Evolutionary conservation across 345 rosid species (phyloP).

Genomic region (Rhizophora apiculata): DNA sequence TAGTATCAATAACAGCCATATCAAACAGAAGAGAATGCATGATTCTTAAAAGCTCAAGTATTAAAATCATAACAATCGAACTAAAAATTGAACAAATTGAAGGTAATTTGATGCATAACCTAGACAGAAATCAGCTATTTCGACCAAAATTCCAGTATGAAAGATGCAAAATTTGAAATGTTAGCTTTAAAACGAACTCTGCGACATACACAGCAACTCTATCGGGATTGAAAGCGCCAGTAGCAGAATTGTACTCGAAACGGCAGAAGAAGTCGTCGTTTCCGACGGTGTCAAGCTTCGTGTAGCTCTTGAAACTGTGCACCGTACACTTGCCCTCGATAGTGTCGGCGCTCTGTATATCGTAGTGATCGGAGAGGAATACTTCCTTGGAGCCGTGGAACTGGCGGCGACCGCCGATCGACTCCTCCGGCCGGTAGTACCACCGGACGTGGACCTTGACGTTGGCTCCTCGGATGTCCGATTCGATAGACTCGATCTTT

Average conservation of each 20-base stretch:
- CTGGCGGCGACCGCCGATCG: slow-evolving; percentile 89
- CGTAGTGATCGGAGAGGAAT: slow-evolving; percentile 86
- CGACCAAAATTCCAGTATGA: too few species aligned
- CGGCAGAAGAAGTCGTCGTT: slow-evolving; percentile 98
- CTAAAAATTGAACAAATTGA: too few species aligned
- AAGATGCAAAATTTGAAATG: too few species aligned
- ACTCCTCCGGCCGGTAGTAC: slow-evolving; percentile 98
- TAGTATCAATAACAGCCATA: too few species aligned
- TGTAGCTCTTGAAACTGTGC: slow-evolving; percentile 78
- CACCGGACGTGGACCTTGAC: slow-evolving; percentile 83
- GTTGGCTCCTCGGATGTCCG: slow-evolving; percentile 74
- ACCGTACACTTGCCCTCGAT: slow-evolving; percentile 92
- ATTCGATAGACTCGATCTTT: slow-evolving; percentile 77
- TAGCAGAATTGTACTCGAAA: slow-evolving; percentile 83
- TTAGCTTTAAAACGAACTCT: background rate
- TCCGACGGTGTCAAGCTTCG: slow-evolving; percentile 82
- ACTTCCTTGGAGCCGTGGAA: slow-evolving; percentile 97
- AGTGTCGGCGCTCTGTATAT: slow-evolving; percentile 84
- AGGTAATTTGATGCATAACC: too few species aligned
- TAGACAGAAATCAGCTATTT: too few species aligned
- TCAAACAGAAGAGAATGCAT: too few species aligned
- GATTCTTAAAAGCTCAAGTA: background rate
- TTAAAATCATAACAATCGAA: too few species aligned
- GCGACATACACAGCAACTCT: slow-evolving; percentile 85
- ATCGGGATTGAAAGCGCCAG: slow-evolving; percentile 90